These are phyloP conservation scores for Streptanthus diversifolius DNA, from an alignment of 345 rosid species.

Conservation along the genomic window DNA sequence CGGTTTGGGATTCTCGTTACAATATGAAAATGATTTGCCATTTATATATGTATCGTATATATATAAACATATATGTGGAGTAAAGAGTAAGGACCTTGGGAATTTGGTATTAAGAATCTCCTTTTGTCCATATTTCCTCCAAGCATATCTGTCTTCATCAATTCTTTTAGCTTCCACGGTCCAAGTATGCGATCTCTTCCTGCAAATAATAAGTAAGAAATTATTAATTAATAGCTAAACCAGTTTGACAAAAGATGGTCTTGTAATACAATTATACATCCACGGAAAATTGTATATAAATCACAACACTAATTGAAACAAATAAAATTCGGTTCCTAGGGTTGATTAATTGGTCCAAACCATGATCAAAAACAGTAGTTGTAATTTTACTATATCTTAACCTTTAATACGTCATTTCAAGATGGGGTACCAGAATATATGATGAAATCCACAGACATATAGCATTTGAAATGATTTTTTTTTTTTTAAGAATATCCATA, in stretches of 20 bases:
- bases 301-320: neutral
- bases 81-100: conserved; percentile 51
- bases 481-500: neutral
- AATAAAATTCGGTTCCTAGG: neutral
- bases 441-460: neutral
- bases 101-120: conserved; percentile 54
- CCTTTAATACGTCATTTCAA: conserved; percentile 18
- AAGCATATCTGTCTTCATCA: conserved; percentile 60
- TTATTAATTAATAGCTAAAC: neutral
- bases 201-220: conserved; percentile 27
- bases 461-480: neutral
- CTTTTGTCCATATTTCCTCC: conserved; percentile 97
- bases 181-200: conserved; percentile 46
- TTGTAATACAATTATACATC: conserved; percentile 7
- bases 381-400: too few species aligned
- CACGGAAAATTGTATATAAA: conserved; percentile 1
- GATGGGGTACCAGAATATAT: conserved; percentile 17
- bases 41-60: neutral
- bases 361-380: neutral
- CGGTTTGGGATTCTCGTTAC: neutral
- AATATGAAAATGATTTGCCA: neutral
- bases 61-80: neutral
- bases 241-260: neutral
- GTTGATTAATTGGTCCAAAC: neutral
- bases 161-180: conserved; percentile 27